Base-by-base conservation (phyloP, 257 asterid genomes). In the Primulina tabacum region DNA sequence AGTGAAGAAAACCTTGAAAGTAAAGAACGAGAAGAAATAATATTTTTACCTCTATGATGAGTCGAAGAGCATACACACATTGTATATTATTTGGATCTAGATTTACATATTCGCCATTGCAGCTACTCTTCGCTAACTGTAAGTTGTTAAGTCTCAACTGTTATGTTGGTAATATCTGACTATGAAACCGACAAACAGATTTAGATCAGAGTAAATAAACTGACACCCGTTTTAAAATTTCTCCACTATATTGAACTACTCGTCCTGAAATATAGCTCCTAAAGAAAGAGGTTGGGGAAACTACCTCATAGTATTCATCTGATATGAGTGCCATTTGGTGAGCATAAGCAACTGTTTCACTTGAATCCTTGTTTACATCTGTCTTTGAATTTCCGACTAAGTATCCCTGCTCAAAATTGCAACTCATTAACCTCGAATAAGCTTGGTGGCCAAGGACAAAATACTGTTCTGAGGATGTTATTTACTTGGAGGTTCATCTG, bases 91-190 rank as follows among this genome's bases (percentile, higher is more conserved):
- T 12, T 43, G 78, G 70, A 35, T 64, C 75, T 17, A 73, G 75
- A 35, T 50, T 70, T 7, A 30, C 38, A 71, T 71, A 79, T 20
- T 75, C 55, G 17, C 77, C 79, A 17, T 62, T 16, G 30, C 80
- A 79, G 73, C 78, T 75, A 38, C 75, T 68, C 53, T 76, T 67
- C 7, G 83, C 78, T 2, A 55, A 17, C 78, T 75, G 76, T 14
- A 60, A 35, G n/a, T 68, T 35, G 38, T 33, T 2, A 33, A 33
- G 35, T 57, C 28, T 18, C 10, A 20, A 11, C 6, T 10, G n/a
- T 47, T 21, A 63, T 8, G 38, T 16, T 11, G 50, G 16, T 10
- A 40, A 11, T 11, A 40, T 10, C 8, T 40, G 1, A 10, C 17
- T 40, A 40, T 40, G 43, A 40, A 40, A 11, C 55, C 18, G 4